These are phyloP conservation scores for Condylostoma magnum DNA, from an alignment of 169 alveolate species.

Conservation along the genomic window DNA sequence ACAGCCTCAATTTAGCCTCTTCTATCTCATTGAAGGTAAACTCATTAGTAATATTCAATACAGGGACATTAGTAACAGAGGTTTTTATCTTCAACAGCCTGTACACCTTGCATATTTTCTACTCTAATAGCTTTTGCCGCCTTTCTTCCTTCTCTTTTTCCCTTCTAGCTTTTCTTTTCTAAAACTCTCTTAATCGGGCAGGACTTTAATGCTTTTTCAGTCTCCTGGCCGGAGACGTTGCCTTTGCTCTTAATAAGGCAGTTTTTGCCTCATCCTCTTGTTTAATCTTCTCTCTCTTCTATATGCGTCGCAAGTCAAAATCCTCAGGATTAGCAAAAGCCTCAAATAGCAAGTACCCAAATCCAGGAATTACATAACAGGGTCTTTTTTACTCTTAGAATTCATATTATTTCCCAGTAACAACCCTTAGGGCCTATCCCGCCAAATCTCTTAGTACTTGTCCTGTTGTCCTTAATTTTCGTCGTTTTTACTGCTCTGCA, in stretches of 20 bases:
- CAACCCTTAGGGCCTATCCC: not conserved
- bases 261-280: slow-evolving; percentile 5
- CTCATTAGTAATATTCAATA: slow-evolving; percentile 39
- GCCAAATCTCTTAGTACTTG: not conserved
- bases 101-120: slow-evolving; percentile 49
- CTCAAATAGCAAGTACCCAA: slow-evolving; percentile 20
- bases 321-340: slow-evolving; percentile 17
- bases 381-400: not conserved
- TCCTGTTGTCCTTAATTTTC: not conserved
- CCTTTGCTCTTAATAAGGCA: slow-evolving; percentile 16
- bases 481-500: too few species aligned
- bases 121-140: slow-evolving; percentile 36
- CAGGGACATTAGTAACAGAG: slow-evolving; percentile 59
- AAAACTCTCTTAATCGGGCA: slow-evolving; percentile 29
- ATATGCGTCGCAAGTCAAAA: slow-evolving; percentile 25
- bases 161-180: slow-evolving; percentile 35
- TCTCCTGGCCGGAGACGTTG: slow-evolving; percentile 23
- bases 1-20: slow-evolving; percentile 53
- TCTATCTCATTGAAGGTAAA: slow-evolving; percentile 60
- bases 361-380: slow-evolving; percentile 1
- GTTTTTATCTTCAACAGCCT: slow-evolving; percentile 56
- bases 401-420: not conserved
- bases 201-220: slow-evolving; percentile 22
- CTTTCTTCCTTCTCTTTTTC: slow-evolving; percentile 37
- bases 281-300: slow-evolving; percentile 3